A percentile compares a stretch with the other conserved stretches of the same genome.
These are phyloP conservation scores for Tricladium varicosporioides DNA, from an alignment of 2,329 filamentous ascomycete species.

Conservation along the genomic window DNA sequence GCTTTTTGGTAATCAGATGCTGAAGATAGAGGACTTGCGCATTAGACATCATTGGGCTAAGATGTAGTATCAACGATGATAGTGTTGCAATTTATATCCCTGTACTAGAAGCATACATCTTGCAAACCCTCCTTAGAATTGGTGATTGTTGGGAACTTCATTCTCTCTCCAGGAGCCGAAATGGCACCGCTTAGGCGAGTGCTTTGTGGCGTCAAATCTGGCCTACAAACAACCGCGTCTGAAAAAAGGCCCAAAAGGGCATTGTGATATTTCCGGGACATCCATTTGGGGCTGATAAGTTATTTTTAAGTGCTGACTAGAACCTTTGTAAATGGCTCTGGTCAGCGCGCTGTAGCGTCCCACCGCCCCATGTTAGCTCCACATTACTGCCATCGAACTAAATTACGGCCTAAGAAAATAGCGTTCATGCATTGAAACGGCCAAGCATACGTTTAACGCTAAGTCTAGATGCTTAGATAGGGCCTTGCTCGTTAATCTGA, in stretches of 20 bases:
- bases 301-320: neutral
- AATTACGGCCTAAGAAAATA: neutral
- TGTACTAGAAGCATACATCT: neutral
- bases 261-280: neutral
- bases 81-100: neutral
- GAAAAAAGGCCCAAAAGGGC: neutral
- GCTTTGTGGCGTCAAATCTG: neutral
- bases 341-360: neutral
- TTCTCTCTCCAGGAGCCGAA: neutral
- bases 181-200: neutral
- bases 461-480: neutral
- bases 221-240: neutral
- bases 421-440: neutral
- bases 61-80: neutral
- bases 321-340: neutral
- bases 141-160: too few species aligned
- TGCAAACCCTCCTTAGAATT: neutral
- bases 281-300: neutral
- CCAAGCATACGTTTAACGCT: neutral
- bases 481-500: neutral
- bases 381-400: neutral
- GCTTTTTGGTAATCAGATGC: constrained; percentile 4
- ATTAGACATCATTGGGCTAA: constrained; percentile 3
- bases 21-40: constrained; percentile 7
- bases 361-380: neutral